Evolutionary conservation across 1,284 basidiomycete species (phyloP).

Genomic region (Vanrija pseudolonga): DNA sequence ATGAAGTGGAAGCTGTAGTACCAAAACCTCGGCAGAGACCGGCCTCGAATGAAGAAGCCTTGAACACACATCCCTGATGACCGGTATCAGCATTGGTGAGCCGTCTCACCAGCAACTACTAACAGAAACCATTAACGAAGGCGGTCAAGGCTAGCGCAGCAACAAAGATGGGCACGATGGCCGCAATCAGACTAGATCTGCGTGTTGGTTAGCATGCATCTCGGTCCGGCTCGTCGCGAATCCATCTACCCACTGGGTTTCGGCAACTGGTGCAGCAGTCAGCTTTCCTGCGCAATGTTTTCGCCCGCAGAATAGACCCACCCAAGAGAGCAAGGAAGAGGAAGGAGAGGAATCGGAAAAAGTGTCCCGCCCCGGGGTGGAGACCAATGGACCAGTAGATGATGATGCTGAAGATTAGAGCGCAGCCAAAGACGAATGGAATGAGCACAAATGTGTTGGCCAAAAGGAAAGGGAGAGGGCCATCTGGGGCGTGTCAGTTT

Average conservation of each 20-base stretch:
- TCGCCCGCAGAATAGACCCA: no score
- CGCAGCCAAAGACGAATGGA: slow-evolving; percentile 43
- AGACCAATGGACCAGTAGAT: slow-evolving; percentile 14
- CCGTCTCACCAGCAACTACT: background rate
- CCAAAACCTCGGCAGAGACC: no score
- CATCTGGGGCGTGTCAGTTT: slow-evolving; percentile 37
- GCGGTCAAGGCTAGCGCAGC: slow-evolving; percentile 57
- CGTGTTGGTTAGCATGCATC: slow-evolving; percentile 57
- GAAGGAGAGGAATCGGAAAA: slow-evolving; percentile 58
- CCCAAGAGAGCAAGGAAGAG: slow-evolving; percentile 57
- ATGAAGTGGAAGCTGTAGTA: slow-evolving; percentile 6
- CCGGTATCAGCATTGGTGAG: no score
- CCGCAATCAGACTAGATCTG: slow-evolving; percentile 57
- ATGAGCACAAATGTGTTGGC: slow-evolving; percentile 41
- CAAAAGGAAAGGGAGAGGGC: slow-evolving; percentile 28
- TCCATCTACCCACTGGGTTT: no score
- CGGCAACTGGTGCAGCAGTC: no score
- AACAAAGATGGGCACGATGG: slow-evolving; percentile 58
- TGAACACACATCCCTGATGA: slow-evolving; percentile 53
- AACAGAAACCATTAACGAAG: slow-evolving; percentile 59
- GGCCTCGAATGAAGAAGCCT: background rate
- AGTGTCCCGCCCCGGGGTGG: slow-evolving; percentile 28
- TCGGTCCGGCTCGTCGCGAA: no score
- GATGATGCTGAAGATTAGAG: slow-evolving; percentile 23
- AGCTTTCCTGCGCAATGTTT: no score